Base-by-base conservation (phyloP, 176 grass and related monocot species). In the barley (Hordeum vulgare) region DNA sequence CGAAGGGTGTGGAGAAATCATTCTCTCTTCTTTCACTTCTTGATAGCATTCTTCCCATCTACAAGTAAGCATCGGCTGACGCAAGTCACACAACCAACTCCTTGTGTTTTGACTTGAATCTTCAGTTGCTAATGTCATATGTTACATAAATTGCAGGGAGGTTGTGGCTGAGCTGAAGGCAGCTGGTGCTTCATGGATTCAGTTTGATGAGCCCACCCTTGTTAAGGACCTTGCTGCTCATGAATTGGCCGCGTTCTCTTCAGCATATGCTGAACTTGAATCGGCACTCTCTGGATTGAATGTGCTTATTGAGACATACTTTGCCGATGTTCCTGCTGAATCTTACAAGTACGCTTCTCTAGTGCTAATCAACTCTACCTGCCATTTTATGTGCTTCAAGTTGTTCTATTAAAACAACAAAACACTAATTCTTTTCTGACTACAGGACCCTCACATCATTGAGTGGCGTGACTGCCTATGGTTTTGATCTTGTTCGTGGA, bases 291-390 rank as follows among this genome's bases (percentile, higher is more conserved):
- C 91, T 83, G 91, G 91, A 78, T 89, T 99, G 66, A 92, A 89
- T 87, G 96, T 99, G 41, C 83, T 99, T 87, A n/a, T 99, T 35
- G 93, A 94, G 89, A 96, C 96, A 25, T 99, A 99, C 80, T 99
- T 99, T 9, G 93, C 96, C 61, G 96, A 99, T 66, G 84, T 99
- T 84, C 89, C 96, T 78, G 87, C 91, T 65, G 96, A 94, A 71
- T 86, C 91, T 25, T 99, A 94, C 87, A 94, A 99, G 96, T 96
- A 90, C 71, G 83, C 79, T 72, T 82, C 7, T 82, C 47, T 14
- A 61, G 1, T 72, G 21, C 74, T 82, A 58, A 66, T 73, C 57
- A 9, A 39, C 33, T 11, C 3, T 81, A 45, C 45, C 68, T 12
- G 6, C 61, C 45, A 20, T 40, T 4, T 62, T 66, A 37, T 64